Conservation (phyloP, 805 yeast species). For the Hanseniaspora lindneri region DNA sequence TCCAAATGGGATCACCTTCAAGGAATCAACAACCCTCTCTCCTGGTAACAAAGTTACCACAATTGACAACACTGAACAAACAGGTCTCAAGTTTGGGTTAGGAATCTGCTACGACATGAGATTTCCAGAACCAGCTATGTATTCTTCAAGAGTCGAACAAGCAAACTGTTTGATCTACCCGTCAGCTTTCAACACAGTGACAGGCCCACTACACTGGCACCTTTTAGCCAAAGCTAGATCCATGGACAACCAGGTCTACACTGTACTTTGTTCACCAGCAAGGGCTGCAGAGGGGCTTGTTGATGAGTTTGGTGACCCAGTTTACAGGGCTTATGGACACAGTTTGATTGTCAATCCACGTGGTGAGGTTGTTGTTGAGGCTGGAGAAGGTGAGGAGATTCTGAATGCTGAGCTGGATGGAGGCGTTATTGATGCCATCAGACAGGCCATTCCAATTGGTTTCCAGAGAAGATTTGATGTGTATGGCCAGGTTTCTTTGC, state of each 20-base stretch:
- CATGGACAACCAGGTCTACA: slow-evolving; percentile 61
- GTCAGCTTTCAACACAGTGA: slow-evolving; percentile 73
- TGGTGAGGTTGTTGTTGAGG: slow-evolving; percentile 53
- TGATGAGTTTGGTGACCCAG: slow-evolving; percentile 25
- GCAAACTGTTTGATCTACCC: slow-evolving; percentile 72
- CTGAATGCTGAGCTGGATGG: slow-evolving; percentile 65
- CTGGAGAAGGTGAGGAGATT: slow-evolving; percentile 68
- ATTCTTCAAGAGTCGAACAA: slow-evolving; percentile 50
- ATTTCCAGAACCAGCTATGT: slow-evolving; percentile 64
- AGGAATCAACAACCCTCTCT: slow-evolving; percentile 62
- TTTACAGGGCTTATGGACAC: slow-evolving; percentile 58
- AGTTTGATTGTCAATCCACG: slow-evolving; percentile 52
- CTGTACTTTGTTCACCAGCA: slow-evolving; percentile 79
- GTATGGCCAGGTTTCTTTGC: slow-evolving; percentile 27
- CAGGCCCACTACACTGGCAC: slow-evolving; percentile 80
- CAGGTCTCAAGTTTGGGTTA: slow-evolving; percentile 52
- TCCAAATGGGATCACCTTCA: slow-evolving; percentile 79
- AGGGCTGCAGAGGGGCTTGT: slow-evolving; percentile 41
- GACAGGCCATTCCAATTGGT: slow-evolving; percentile 58
- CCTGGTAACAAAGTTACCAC: slow-evolving; percentile 80
- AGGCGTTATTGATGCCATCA: slow-evolving; percentile 41
- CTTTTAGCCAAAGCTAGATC: slow-evolving; percentile 62
- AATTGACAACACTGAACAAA: slow-evolving; percentile 19
- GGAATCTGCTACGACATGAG: slow-evolving; percentile 79
- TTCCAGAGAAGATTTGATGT: slow-evolving; percentile 63